phyloP scores from a whole-genome alignment of 257 asterid species.

The Rauvolfia tetraphylla region DNA sequence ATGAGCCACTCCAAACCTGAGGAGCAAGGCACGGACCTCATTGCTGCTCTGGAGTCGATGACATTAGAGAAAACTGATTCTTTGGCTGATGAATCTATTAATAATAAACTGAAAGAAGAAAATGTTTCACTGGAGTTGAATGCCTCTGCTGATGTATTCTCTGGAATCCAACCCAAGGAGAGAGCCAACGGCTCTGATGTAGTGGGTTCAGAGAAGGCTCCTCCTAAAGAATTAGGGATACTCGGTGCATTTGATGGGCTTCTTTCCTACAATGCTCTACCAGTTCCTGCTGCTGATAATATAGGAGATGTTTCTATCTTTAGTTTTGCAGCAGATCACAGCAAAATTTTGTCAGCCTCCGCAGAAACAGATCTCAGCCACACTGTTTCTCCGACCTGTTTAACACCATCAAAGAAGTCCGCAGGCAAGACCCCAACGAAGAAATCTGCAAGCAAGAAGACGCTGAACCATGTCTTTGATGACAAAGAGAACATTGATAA shows the following conservation, averaged over 20 bases:
- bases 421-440: constrained; percentile 10
- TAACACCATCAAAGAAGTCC: constrained; percentile 26
- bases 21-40: constrained; percentile 1
- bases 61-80: not conserved
- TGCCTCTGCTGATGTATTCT: not conserved
- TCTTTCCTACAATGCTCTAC: not conserved
- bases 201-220: not conserved
- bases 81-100: not conserved
- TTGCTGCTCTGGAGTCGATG: constrained; percentile 3
- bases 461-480: constrained; percentile 27
- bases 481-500: constrained; percentile 56
- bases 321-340: constrained; percentile 4
- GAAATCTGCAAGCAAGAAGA: constrained; percentile 23
- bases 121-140: not conserved
- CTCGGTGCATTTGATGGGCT: not conserved
- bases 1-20: not conserved
- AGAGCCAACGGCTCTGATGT: not conserved
- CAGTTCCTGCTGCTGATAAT: not conserved
- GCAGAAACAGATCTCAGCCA: not conserved
- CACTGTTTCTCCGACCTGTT: not conserved
- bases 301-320: not conserved
- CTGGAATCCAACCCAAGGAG: not conserved
- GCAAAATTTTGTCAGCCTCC: not conserved
- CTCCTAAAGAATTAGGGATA: not conserved
- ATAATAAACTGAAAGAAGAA: not conserved